Evolutionary conservation across 2,329 filamentous ascomycete genomes (phyloP), one percentile per base, ranked within the genome.

Genomic region (Ophiostoma quercus): DNA sequence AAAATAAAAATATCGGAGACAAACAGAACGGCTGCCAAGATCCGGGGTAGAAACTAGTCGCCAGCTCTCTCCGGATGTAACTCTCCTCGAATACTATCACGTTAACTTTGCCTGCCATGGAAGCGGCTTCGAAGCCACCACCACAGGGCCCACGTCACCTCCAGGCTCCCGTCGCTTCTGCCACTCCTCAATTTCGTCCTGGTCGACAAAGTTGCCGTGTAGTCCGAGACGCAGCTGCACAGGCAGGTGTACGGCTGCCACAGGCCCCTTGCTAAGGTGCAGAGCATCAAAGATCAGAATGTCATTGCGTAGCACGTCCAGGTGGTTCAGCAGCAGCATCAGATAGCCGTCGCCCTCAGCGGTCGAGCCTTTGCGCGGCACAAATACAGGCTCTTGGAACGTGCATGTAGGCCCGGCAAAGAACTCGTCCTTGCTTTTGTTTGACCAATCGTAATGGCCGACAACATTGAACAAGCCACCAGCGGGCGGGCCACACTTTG

Each of bases 351-450:
- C 82, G 0, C 83, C 84, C 73, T 86, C 83, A 1, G 70, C 76
- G 0, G 77, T 79, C 25, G 77, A 77, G 1, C 78, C 77, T 0
- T 75, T 75, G 41, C 78, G 77, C 0, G 84, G 84, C 14, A 86
- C 81, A 70, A 86, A 86, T 0, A 83, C 80, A 0, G 84, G 84
- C 72, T 86, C 84, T 74, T 86, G 84, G 71, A 85, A 82, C 0
- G 82, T 82, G 34, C 78, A 79, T 1, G 79, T 83, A 3, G 76
- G 78, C 0, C 82, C 82, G 0, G 81, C 78, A 70, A 80, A 84
- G 73, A 79, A 84, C 12, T 81, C 77, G 51, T 82, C 77, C 39
- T 81, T 78, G 37, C 79, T 77, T 1, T 73, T 67, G 0, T 79
- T 79, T 6, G 77, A 78, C 80, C 80, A 80, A 2, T 81, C 77